Base-by-base conservation (phyloP, 345 rosid species). In the Citrus reticulata region DNA sequence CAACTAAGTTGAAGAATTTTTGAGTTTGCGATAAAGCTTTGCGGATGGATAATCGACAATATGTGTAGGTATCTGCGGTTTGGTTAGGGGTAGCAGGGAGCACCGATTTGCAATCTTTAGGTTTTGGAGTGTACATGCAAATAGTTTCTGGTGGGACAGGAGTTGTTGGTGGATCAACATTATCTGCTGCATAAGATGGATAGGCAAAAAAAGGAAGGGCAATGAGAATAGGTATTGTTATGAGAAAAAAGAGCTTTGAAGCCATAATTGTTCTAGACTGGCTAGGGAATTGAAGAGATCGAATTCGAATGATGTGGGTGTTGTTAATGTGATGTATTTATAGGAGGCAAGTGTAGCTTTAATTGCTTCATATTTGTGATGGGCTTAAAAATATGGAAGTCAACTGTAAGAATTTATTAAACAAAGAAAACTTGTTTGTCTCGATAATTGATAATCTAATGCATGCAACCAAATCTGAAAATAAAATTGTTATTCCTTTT, bases 121-220 rank as follows among this genome's bases (percentile, higher is more conserved):
- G 98, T 78, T 94, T 88, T 3, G 91, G 97, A 6, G 95, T 85
- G 73, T 85, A 83, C 69, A 68, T 64, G 87, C 98, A 94, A 4
- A 88, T 59, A 66, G 77, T 75, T 35, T 85, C 76, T 2, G 86
- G 79, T 19, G 91, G 73, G 40, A 79, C 76, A 34, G 82, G 79
- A 61, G 63, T 76, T 24, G 80, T 37, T 34, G 84, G 77, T 34
- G 84, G 77, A 61, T 81, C 51, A 17, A 51, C n/a, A 22, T 13
- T 4, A 46, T 40, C 77, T 59, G 84, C 78, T n/a, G 67, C 77
- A 63, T 76, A 62, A 58, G 86, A 76, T 68, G 80, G 78, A 73
- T 78, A 34, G 75, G 68, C 57, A 55, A 77, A 68, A 67, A 84
- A 81, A 73, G 80, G 84, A 66, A 46, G 17, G 14, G 82, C 13